phyloP scores from a whole-genome alignment of 768 basidiomycete species.

The Leucogyrophana mollusca region DNA sequence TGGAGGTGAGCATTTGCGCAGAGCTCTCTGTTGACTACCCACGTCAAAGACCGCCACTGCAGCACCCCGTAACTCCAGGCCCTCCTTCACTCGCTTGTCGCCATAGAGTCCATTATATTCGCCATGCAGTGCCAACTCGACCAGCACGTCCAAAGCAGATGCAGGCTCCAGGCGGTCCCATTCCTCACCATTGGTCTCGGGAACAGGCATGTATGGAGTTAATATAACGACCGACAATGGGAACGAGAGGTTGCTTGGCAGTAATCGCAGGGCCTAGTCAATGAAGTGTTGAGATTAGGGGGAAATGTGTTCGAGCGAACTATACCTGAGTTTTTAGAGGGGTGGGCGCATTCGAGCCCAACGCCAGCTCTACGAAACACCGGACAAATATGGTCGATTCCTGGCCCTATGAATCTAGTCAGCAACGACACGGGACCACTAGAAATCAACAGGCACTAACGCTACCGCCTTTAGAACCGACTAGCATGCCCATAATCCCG shows the following conservation, averaged over 20 bases:
- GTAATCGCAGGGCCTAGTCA: slow-evolving; percentile 52
- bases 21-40: slow-evolving; percentile 7
- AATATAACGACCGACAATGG: slow-evolving; percentile 66
- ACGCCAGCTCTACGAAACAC: slow-evolving; percentile 81
- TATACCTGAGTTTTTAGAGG: slow-evolving; percentile 81
- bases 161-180: slow-evolving; percentile 85
- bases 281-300: slow-evolving; percentile 41
- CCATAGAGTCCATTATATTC: slow-evolving; percentile 76
- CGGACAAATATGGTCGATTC: slow-evolving; percentile 63
- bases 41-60: slow-evolving; percentile 88
- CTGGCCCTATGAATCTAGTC: slow-evolving; percentile 41
- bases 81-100: slow-evolving; percentile 59
- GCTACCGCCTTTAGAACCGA: slow-evolving; percentile 65
- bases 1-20: slow-evolving; percentile 1
- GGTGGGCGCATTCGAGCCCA: slow-evolving; percentile 94
- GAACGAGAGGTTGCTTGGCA: slow-evolving; percentile 55
- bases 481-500: slow-evolving; percentile 82
- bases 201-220: slow-evolving; percentile 73
- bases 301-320: slow-evolving; percentile 39
- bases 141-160: slow-evolving; percentile 78
- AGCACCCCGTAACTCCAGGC: slow-evolving; percentile 70
- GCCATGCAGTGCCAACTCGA: slow-evolving; percentile 82
- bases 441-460: slow-evolving; percentile 38
- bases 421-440: slow-evolving; percentile 1
- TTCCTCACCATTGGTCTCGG: slow-evolving; percentile 86